Conservation (phyloP, 306 rosid genomes). For the Urtica urens region DNA sequence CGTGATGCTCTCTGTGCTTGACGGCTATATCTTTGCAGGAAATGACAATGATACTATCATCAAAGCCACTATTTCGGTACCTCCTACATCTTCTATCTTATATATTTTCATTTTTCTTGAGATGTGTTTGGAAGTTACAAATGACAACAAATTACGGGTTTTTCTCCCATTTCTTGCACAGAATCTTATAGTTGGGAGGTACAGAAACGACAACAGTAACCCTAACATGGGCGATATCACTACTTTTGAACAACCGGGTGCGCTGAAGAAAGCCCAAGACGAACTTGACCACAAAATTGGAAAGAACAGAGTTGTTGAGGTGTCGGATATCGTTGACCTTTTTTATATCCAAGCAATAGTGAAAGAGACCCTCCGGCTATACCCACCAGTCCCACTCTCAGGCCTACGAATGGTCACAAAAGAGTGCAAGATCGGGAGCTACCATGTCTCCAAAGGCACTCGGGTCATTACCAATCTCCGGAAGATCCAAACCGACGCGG, state of each 20-base stretch:
- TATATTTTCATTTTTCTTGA: too few species aligned
- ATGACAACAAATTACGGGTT: too few species aligned
- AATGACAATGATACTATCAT: conserved; percentile 17
- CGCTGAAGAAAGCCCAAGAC: conserved; percentile 20
- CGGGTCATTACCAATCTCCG: conserved; percentile 28
- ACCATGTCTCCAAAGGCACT: conserved; percentile 30
- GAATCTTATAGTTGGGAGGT: conserved; percentile 17
- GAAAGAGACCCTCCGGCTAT: conserved; percentile 37
- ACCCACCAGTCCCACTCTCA: conserved; percentile 33
- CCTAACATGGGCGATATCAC: conserved; percentile 19
- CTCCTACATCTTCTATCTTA: too few species aligned
- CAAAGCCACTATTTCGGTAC: conserved; percentile 20
- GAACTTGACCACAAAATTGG: conserved; percentile 45
- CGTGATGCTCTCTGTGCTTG: conserved; percentile 17
- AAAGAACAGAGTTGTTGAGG: conserved; percentile 30
- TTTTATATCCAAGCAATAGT: conserved; percentile 44
- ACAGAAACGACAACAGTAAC: conserved; percentile 16
- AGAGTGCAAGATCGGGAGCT: conserved; percentile 34
- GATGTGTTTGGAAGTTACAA: too few species aligned
- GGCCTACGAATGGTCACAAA: conserved; percentile 23
- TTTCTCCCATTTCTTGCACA: too few species aligned
- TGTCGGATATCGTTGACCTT: conserved; percentile 32
- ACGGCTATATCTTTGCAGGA: neutral
- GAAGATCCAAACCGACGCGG: conserved; percentile 45
- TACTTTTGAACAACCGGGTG: conserved; percentile 20